Percentiles rank a stretch among this genome's conserved stretches.
These are phyloP conservation scores for Arachis stenosperma DNA, from an alignment of 306 rosid genomes.

Conservation along the genomic window DNA sequence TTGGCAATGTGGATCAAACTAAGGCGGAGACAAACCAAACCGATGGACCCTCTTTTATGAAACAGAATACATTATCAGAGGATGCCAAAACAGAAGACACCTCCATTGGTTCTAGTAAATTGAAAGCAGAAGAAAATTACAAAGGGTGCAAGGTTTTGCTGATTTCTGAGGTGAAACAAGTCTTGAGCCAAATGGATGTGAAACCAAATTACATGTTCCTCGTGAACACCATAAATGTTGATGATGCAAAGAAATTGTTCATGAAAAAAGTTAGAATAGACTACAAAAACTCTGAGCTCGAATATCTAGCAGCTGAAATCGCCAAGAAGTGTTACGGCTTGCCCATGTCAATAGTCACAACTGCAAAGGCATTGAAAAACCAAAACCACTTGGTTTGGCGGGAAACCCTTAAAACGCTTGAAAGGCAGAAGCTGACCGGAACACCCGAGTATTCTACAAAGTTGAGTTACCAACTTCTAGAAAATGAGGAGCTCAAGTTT, in stretches of 20 bases:
- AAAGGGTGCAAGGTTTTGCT: constrained; percentile 34
- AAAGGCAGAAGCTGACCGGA: neutral
- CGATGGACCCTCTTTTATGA: no score
- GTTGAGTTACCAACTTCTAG: constrained; percentile 41
- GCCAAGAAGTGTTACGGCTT: constrained; percentile 17
- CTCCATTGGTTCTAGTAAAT: neutral
- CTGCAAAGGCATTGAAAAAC: constrained; percentile 12
- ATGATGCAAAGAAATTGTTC: constrained; percentile 9
- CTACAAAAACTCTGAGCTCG: neutral
- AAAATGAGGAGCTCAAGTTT: constrained; percentile 24
- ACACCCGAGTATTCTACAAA: constrained; percentile 12
- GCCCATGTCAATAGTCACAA: constrained; percentile 29
- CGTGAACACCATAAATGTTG: neutral
- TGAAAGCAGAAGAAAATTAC: neutral
- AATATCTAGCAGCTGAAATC: constrained; percentile 2
- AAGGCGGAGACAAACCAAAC: neutral
- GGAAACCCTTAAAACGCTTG: neutral
- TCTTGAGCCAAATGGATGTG: constrained; percentile 19
- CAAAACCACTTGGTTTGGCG: neutral
- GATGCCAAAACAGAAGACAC: neutral
- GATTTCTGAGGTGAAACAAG: constrained; percentile 24
- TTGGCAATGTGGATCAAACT: no score
- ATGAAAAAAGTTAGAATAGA: constrained; percentile 5
- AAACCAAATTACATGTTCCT: neutral
- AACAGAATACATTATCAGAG: no score